A percentile compares a stretch with the other conserved stretches of the same genome.
These are phyloP conservation scores for Peronospora tabacina DNA, from an alignment of 352 stramenopile genomes.

Conservation along the genomic window DNA sequence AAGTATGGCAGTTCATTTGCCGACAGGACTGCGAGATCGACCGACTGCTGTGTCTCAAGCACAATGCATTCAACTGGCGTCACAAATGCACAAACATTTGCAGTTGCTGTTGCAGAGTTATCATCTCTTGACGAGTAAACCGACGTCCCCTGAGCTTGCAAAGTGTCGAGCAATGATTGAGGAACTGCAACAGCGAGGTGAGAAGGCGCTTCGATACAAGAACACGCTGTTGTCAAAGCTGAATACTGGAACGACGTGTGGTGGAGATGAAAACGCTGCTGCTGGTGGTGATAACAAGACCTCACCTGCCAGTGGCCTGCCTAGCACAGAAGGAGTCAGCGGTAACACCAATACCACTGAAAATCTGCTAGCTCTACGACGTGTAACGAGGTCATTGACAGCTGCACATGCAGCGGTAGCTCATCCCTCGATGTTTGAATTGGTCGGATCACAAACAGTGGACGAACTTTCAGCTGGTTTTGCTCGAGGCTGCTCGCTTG, in stretches of 20 bases:
- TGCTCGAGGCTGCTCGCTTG: constrained; percentile 32
- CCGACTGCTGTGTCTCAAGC: constrained; percentile 40
- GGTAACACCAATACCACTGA: constrained; percentile 7
- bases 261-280: neutral
- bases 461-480: constrained; percentile 48
- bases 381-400: constrained; percentile 71
- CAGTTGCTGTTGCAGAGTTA: constrained; percentile 73
- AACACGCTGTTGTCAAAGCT: constrained; percentile 57
- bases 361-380: constrained; percentile 33
- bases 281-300: neutral
- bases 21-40: constrained; percentile 13
- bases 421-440: constrained; percentile 83
- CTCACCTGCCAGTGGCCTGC: constrained; percentile 1
- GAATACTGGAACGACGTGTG: constrained; percentile 19
- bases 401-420: constrained; percentile 69
- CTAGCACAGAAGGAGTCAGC: constrained; percentile 3
- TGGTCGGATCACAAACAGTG: constrained; percentile 57
- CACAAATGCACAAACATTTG: constrained; percentile 85
- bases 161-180: constrained; percentile 58
- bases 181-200: constrained; percentile 54
- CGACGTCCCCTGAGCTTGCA: constrained; percentile 3
- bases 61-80: constrained; percentile 76
- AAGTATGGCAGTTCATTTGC: constrained; percentile 1
- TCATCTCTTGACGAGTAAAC: constrained; percentile 36
- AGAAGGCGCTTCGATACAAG: constrained; percentile 59